A percentile compares a stretch with the other conserved stretches of the same genome.
These are phyloP conservation scores for Nakazawaea wyomingensis DNA, from an alignment of 805 yeast genomes.

Conservation along the genomic window DNA sequence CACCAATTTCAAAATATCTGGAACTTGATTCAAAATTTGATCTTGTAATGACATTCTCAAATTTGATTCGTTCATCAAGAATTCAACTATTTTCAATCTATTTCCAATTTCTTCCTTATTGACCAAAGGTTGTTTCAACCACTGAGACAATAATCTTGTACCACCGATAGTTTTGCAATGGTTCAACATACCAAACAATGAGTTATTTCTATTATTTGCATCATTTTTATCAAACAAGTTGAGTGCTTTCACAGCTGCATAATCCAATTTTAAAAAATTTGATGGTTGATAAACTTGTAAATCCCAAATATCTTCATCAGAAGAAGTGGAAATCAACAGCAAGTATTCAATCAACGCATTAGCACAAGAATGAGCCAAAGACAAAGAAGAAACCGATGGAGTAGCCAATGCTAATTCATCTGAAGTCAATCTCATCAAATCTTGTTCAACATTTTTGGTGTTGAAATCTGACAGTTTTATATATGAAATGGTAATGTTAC, in stretches of 20 bases:
- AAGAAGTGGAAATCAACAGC: conserved; percentile 52
- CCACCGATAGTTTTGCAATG: conserved; percentile 91
- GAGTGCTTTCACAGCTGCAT: conserved; percentile 83
- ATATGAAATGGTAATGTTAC: conserved; percentile 67
- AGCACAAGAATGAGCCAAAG: conserved; percentile 54
- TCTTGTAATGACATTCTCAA: conserved; percentile 61
- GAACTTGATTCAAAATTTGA: conserved; percentile 65
- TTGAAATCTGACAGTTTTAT: conserved; percentile 53
- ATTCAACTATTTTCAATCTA: conserved; percentile 73
- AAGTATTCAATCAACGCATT: conserved; percentile 69
- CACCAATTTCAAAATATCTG: conserved; percentile 74
- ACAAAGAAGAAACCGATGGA: conserved; percentile 44
- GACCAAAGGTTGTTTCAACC: conserved; percentile 95
- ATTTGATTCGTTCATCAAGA: conserved; percentile 63
- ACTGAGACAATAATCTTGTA: conserved; percentile 76
- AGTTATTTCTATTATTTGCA: conserved; percentile 36
- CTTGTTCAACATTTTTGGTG: conserved; percentile 69
- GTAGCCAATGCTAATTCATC: conserved; percentile 50
- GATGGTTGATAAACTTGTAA: conserved; percentile 65
- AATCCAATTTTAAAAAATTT: conserved; percentile 86
- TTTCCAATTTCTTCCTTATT: conserved; percentile 50
- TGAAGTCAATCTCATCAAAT: conserved; percentile 64
- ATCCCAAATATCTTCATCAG: conserved; percentile 48
- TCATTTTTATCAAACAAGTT: conserved; percentile 62
- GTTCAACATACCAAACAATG: conserved; percentile 80